phyloP scores from a whole-genome alignment of 140 eudicot species.

The Cichorium intybus region DNA sequence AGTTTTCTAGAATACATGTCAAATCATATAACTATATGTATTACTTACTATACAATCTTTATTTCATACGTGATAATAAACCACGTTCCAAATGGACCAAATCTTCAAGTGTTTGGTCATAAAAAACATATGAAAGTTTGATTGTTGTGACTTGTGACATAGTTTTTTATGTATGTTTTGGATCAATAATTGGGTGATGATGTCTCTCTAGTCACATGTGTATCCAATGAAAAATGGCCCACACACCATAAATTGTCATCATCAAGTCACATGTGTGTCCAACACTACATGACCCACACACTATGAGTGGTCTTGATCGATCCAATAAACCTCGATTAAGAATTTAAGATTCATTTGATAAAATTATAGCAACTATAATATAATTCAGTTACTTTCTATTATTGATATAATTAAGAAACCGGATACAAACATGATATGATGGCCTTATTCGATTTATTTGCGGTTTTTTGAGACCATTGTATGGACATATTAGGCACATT shows the following conservation, averaged over 20 bases:
- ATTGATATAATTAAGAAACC: neutral
- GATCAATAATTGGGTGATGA: slow-evolving; percentile 21
- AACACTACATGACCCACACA: slow-evolving; percentile 31
- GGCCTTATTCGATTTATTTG: neutral
- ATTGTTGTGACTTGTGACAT: slow-evolving; percentile 14
- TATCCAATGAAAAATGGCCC: slow-evolving; percentile 30
- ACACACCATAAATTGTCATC: slow-evolving; percentile 37
- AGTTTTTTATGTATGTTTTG: neutral
- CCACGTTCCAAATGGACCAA: neutral
- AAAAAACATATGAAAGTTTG: neutral
- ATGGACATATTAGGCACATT: neutral
- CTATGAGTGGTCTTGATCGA: slow-evolving; percentile 30
- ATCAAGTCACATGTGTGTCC: slow-evolving; percentile 36
- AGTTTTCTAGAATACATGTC: neutral
- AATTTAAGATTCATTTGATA: neutral
- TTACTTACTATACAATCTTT: neutral
- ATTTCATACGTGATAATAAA: neutral
- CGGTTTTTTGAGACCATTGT: neutral
- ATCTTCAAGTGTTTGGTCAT: slow-evolving; percentile 5
- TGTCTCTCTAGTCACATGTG: slow-evolving; percentile 24
- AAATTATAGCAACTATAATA: too few relatives aligned
- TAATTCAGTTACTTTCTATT: neutral
- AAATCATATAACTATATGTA: too few relatives aligned
- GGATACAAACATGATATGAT: neutral
- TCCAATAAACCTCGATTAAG: slow-evolving; percentile 1